Evolutionary conservation across 208 protist species (phyloP), one percentile per base, ranked within the genome.

Genomic region (Crithidia bombi): DNA sequence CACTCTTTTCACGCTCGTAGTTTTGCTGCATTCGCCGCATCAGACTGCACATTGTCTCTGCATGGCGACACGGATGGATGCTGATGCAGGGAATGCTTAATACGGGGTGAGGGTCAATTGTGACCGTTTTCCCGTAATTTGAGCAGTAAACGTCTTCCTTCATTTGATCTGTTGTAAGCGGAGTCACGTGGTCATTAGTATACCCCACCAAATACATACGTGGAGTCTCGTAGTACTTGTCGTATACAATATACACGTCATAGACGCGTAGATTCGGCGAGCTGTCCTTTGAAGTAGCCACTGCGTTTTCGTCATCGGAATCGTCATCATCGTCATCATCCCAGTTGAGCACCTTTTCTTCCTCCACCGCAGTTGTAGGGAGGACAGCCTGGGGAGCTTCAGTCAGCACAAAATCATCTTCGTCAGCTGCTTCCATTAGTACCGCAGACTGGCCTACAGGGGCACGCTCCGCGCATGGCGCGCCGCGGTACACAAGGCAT

Each of bases 211-310:
- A 75, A 87, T 97, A 99, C 28, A 99, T 89, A 12, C 96, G 79
- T 25, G 97, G 98, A 17, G 97, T 98, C 74, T 97, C 86, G 62
- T 99, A 98, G 75, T 98, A 99, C 68, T 98, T 98, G 78, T 99
- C 98, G 69, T 99, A 99, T 0, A 97, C 97, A 55, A 99, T 98
- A 57, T 83, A 94, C 3, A 99, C 73, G 70, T 99, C 97, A 79
- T 99, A 99, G 19, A 97, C 96, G 19, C 98, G 81, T 17, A 68
- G 3, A 21, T 58, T 46, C 2, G 54, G 26, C 23, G 44, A 39
- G 43, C 49, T 75, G 2, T 75, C 67, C 3, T 28, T 15, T 23
- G 58, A n/a, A 1, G 66, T 41, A 0, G 61, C 11, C 3, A 68
- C 43, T 3, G 63, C 41, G 17, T 83, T 46, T 9, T 79, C 77